Conservation (phyloP, 1,284 basidiomycete genomes). For the Kalmanozyma brasiliensis region DNA sequence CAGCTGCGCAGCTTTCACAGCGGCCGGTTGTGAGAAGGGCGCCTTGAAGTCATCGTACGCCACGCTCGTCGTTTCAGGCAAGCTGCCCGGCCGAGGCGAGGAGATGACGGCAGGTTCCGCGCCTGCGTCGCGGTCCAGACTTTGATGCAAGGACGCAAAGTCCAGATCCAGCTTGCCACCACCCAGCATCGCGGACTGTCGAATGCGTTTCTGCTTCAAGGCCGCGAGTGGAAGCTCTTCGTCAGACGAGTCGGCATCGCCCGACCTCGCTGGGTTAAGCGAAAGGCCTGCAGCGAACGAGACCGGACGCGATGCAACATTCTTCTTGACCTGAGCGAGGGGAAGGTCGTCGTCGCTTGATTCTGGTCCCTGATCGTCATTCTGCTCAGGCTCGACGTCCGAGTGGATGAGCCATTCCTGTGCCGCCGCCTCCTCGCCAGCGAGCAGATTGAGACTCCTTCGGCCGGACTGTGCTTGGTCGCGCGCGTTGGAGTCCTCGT, state of each 20-base stretch:
- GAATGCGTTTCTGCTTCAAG: slow-evolving; percentile 51
- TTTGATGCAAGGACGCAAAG: slow-evolving; percentile 22
- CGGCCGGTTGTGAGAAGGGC: slow-evolving; percentile 4
- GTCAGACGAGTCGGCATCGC: slow-evolving; percentile 49
- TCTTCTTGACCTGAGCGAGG: slow-evolving; percentile 53
- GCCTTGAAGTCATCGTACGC: slow-evolving; percentile 2
- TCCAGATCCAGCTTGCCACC: slow-evolving; percentile 51
- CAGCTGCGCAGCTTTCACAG: not conserved
- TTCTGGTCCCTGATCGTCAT: slow-evolving; percentile 16
- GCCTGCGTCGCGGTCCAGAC: slow-evolving; percentile 6
- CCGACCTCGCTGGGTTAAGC: slow-evolving; percentile 5
- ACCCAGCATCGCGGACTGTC: slow-evolving; percentile 35
- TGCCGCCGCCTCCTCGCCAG: slow-evolving; percentile 31
- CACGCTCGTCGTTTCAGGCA: not conserved
- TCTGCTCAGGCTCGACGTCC: slow-evolving; percentile 27
- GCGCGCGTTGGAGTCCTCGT: slow-evolving; percentile 5
- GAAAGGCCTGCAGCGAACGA: slow-evolving; percentile 40
- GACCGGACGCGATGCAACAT: slow-evolving; percentile 33
- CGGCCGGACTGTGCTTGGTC: slow-evolving; percentile 7
- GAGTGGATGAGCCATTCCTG: slow-evolving; percentile 50
- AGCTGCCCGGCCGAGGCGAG: slow-evolving; percentile 16
- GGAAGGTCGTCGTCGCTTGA: slow-evolving; percentile 56
- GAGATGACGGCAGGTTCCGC: slow-evolving; percentile 9
- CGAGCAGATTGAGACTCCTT: slow-evolving; percentile 20
- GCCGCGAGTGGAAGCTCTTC: slow-evolving; percentile 57